Conservation (phyloP, 2,329 filamentous ascomycete genomes). For the Fusarium sp. region DNA sequence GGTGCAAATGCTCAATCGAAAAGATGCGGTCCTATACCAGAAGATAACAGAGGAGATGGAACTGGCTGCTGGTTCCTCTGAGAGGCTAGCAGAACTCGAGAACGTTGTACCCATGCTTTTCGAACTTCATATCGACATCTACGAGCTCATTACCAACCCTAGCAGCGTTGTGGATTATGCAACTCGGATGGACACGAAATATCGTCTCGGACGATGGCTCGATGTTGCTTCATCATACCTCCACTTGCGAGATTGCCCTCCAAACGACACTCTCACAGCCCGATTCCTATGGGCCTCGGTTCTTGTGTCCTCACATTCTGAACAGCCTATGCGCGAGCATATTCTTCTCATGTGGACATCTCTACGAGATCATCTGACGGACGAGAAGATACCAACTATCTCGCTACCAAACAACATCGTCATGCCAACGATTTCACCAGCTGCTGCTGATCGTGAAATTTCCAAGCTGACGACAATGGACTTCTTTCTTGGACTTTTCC, state of each 20-base stretch:
- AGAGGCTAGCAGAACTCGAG: constrained; percentile 54
- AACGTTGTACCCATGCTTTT: constrained; percentile 69
- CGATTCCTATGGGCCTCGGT: constrained; percentile 71
- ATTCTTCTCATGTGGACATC: constrained; percentile 70
- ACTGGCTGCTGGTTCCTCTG: constrained; percentile 42
- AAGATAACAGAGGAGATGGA: constrained; percentile 60
- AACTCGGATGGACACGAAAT: constrained; percentile 63
- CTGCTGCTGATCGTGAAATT: constrained; percentile 90
- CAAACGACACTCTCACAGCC: constrained; percentile 58
- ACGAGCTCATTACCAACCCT: constrained; percentile 69
- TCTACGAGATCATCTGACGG: constrained; percentile 63
- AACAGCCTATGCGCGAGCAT: constrained; percentile 67
- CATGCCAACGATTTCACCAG: constrained; percentile 86
- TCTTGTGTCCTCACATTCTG: constrained; percentile 64
- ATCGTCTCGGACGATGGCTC: constrained; percentile 65
- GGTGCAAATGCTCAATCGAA: constrained; percentile 66
- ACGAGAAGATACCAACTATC: constrained; percentile 60
- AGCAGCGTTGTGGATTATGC: constrained; percentile 65
- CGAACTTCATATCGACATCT: constrained; percentile 72
- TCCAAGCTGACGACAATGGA: constrained; percentile 95
- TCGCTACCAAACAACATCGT: constrained; percentile 85
- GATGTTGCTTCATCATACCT: constrained; percentile 62
- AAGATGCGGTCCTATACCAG: constrained; percentile 66
- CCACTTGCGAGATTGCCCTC: constrained; percentile 52
- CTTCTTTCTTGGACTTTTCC: constrained; percentile 92